phyloP scores from a whole-genome alignment of 2,329 filamentous ascomycete species.

The Aspergillus calidoustus region DNA sequence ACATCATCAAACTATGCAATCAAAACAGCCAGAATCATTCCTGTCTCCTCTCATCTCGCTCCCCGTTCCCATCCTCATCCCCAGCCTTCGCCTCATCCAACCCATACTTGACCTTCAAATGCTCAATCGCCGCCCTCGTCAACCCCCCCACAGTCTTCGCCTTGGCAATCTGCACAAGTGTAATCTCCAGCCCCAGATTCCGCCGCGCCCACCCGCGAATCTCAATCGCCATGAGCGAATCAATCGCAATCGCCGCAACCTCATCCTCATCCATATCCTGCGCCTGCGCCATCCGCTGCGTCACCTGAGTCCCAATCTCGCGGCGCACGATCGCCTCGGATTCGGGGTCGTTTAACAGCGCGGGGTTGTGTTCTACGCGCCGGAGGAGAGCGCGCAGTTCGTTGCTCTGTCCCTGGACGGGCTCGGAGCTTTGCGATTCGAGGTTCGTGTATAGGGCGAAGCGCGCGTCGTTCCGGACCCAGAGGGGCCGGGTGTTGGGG shows the following conservation, averaged over 20 bases:
- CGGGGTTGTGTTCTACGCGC: not conserved
- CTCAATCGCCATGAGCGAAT: conserved; percentile 24
- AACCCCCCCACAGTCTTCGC: conserved; percentile 20
- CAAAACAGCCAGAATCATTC: no score
- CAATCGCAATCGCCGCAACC: conserved; percentile 14
- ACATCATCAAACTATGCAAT: no score
- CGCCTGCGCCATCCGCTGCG: conserved; percentile 10
- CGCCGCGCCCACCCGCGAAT: conserved; percentile 19
- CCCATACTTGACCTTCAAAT: not conserved
- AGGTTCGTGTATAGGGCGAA: conserved; percentile 16
- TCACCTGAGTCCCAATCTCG: conserved; percentile 12
- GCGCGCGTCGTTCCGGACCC: conserved; percentile 14
- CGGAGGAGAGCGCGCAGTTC: conserved; percentile 1
- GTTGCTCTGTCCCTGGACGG: not conserved
- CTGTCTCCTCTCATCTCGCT: not conserved
- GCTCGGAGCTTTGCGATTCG: not conserved
- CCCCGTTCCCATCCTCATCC: not conserved
- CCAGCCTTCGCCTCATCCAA: conserved; percentile 2
- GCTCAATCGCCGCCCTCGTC: not conserved
- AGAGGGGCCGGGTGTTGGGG: conserved; percentile 8
- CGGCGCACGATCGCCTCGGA: conserved; percentile 4
- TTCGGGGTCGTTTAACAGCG: conserved; percentile 13
- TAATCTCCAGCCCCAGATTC: conserved; percentile 19
- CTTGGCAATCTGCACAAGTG: conserved; percentile 18
- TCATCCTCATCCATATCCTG: conserved; percentile 13